These are phyloP conservation scores for Epichloe hybrida DNA, from an alignment of 2,329 filamentous ascomycete species.

Conservation along the genomic window DNA sequence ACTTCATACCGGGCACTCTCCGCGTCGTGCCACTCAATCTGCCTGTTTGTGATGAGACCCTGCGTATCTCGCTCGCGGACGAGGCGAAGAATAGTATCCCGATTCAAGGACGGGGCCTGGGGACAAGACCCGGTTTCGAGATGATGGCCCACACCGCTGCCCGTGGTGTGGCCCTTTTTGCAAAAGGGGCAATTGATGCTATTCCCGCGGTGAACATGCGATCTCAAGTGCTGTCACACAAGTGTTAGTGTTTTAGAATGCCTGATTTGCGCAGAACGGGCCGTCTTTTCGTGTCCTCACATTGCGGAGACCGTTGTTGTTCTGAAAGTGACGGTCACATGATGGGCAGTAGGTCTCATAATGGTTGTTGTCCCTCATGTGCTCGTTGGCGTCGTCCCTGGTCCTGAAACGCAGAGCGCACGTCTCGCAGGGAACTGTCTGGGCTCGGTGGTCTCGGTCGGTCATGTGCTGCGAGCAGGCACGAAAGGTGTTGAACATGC, in stretches of 20 bases:
- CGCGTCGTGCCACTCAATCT: constrained; percentile 27
- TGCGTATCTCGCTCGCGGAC: constrained; percentile 31
- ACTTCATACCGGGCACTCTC: constrained; percentile 20
- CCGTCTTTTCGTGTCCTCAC: constrained; percentile 10
- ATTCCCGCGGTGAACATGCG: constrained; percentile 31
- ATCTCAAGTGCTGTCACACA: constrained; percentile 37
- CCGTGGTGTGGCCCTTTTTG: constrained; percentile 27
- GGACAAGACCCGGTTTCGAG: constrained; percentile 40
- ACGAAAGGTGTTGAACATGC: background rate
- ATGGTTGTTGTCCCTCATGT: constrained; percentile 14
- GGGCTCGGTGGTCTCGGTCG: constrained; percentile 15
- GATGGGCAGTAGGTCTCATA: constrained; percentile 20
- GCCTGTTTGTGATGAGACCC: constrained; percentile 35
- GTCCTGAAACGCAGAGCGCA: constrained; percentile 11
- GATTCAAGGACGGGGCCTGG: constrained; percentile 27
- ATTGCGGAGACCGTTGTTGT: constrained; percentile 17
- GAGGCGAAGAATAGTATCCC: constrained; percentile 31
- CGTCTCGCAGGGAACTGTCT: constrained; percentile 11
- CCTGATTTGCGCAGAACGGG: background rate
- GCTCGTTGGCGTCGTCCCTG: constrained; percentile 7
- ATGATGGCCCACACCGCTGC: constrained; percentile 39
- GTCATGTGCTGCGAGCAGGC: background rate
- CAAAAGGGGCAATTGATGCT: constrained; percentile 42
- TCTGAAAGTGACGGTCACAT: constrained; percentile 21
- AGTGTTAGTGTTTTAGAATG: background rate